Percentiles rank a stretch among this genome's conserved stretches.
Evolutionary conservation across 805 yeast genomes (phyloP).

Genomic region (Pichia cabralensis): DNA sequence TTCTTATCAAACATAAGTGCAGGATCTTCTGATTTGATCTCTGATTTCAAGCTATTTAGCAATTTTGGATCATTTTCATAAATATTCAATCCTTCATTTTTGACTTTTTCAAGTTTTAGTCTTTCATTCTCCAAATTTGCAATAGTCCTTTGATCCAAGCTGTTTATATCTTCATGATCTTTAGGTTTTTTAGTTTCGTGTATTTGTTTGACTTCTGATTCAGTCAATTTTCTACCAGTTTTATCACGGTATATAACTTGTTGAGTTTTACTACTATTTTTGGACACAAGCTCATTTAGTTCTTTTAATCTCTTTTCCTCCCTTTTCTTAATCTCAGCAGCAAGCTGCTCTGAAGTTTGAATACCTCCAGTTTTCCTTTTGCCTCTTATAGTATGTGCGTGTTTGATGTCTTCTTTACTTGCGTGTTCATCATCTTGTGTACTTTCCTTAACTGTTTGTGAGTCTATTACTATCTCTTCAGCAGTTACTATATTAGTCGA

Average conservation of each 20-base stretch:
- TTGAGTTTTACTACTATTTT: conserved; percentile 11
- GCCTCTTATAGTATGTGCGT: too few relatives aligned
- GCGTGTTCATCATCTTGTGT: too few relatives aligned
- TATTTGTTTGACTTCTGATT: background rate
- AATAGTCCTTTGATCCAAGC: conserved; percentile 35
- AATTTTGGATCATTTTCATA: conserved; percentile 31
- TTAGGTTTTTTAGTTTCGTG: background rate
- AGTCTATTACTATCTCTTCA: too few relatives aligned
- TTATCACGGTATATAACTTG: conserved; percentile 51
- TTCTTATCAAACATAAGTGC: conserved; percentile 35
- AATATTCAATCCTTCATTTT: conserved; percentile 19
- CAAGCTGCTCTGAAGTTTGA: too few relatives aligned
- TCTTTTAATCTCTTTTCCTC: too few relatives aligned
- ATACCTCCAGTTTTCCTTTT: too few relatives aligned
- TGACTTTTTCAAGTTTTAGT: conserved; percentile 22
- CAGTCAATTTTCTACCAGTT: conserved; percentile 34
- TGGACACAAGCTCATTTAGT: too few relatives aligned
- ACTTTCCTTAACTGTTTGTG: too few relatives aligned
- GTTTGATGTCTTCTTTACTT: too few relatives aligned
- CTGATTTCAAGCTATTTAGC: conserved; percentile 24
- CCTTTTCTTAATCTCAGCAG: too few relatives aligned
- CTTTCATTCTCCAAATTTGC: conserved; percentile 28
- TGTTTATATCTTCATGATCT: too few relatives aligned
- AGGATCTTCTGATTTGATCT: conserved; percentile 54
- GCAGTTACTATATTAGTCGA: too few relatives aligned